Evolutionary conservation across 2,329 filamentous ascomycete genomes (phyloP), one percentile per base, ranked within the genome.

Genomic region (Neurospora crassa): DNA sequence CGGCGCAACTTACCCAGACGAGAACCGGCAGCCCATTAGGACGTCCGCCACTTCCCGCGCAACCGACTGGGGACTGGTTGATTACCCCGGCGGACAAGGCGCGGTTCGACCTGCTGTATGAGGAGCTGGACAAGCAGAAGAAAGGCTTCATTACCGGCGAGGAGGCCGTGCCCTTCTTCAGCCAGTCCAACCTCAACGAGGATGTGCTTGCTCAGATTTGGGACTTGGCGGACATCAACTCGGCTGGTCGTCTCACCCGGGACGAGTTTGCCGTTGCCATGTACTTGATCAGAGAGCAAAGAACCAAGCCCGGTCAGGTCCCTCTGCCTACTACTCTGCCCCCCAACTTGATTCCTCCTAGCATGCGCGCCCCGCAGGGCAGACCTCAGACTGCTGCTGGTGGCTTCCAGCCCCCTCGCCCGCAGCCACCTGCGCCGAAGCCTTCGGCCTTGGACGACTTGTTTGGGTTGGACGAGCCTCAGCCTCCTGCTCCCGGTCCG

Each of bases 221-320:
- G 96, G 96, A 99, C 79, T 88, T 99, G 40, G 91, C 96, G 16
- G 96, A 99, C 81, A 93, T 97, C 81, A 93, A 93, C 78, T 96
- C 93, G 8, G 92, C 94, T 76, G 96, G 96, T 12, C 90, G 91
- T 71, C 84, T 99, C 71, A 94, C 87, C 67, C 89, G 89, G 76
- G 96, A 99, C 75, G 94, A 97, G 77, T 99, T 99, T 79, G 94
- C 96, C 0, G 94, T 99, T 67, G 95, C 96, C 70, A 97, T 99
- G 94, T 96, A 96, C 79, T 85, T 99, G 69, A 97, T 99, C 76
- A 89, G 94, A 73, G 92, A 97, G 79, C 94, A 97, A 79, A 88
- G 94, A 70, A 91, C 87, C 74, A 91, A 90, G 73, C 89, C 90
- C 71, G 84, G 86, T 20, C 79, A 83, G 41, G 82, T 82, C 53